These are phyloP conservation scores for Tillandsia leiboldiana DNA, from an alignment of 176 grass and related monocot genomes.

Conservation along the genomic window DNA sequence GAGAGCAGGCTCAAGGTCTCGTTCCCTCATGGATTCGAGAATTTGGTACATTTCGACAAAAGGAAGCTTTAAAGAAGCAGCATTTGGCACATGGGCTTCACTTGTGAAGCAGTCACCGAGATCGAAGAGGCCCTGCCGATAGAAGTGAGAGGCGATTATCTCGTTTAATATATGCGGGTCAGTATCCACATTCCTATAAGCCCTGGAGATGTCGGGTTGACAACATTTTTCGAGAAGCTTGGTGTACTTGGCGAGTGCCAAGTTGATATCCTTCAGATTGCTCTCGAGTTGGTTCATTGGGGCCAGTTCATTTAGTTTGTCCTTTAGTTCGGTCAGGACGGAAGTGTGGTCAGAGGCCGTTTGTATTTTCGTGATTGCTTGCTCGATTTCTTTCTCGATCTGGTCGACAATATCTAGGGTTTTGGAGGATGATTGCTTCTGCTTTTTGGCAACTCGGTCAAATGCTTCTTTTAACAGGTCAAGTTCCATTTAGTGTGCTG, in stretches of 20 bases:
- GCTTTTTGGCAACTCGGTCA: conserved; percentile 65
- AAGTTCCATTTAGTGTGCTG: conserved; percentile 51
- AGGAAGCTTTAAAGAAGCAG: conserved; percentile 38
- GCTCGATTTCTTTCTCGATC: conserved; percentile 51
- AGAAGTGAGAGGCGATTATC: conserved; percentile 74
- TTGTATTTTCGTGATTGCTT: conserved; percentile 45
- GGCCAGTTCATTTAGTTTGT: conserved; percentile 38
- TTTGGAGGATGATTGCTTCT: conserved; percentile 35
- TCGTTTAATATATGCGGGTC: conserved; percentile 53
- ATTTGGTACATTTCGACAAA: conserved; percentile 83
- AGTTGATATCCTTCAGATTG: conserved; percentile 66
- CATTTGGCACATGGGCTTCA: conserved; percentile 42
- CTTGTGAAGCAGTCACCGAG: conserved; percentile 53
- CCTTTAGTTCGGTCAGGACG: conserved; percentile 50
- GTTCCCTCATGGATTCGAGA: conserved; percentile 64
- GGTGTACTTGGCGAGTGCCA: conserved; percentile 53
- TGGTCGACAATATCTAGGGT: conserved; percentile 48
- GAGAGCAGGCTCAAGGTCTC: conserved; percentile 62
- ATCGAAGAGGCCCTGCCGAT: conserved; percentile 68
- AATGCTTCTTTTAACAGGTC: conserved; percentile 64
- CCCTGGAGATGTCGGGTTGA: conserved; percentile 69
- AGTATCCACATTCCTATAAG: conserved; percentile 72
- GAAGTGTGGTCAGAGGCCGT: conserved; percentile 39
- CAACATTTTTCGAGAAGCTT: conserved; percentile 76
- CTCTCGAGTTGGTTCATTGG: conserved; percentile 53